phyloP scores from a whole-genome alignment of 1,139 yeast genomes.

The Pichia sp. region DNA sequence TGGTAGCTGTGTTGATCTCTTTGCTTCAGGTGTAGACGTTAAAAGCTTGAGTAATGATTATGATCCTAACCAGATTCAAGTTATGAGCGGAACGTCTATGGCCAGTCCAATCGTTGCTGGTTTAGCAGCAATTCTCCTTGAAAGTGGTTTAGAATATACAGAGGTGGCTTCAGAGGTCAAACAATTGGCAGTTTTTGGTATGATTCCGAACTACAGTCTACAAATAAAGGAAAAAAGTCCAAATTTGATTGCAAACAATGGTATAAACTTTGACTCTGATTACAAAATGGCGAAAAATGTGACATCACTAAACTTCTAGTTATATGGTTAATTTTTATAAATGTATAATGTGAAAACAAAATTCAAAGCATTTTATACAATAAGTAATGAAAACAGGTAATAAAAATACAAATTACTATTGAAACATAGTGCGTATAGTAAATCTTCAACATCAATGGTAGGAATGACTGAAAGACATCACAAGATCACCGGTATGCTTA shows the following conservation, averaged over 20 bases:
- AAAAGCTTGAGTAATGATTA: constrained; percentile 36
- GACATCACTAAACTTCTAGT: too few relatives aligned
- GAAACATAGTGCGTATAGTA: too few relatives aligned
- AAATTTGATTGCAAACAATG: constrained; percentile 25
- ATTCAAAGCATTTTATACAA: neutral
- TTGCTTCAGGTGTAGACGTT: constrained; percentile 73
- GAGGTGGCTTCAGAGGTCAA: constrained; percentile 37
- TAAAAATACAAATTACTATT: neutral
- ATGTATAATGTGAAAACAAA: too few relatives aligned
- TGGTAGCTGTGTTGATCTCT: constrained; percentile 81
- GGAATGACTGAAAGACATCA: constrained; percentile 26
- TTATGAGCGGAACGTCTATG: constrained; percentile 81
- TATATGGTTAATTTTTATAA: too few relatives aligned
- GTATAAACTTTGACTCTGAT: constrained; percentile 10
- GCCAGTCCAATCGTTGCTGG: constrained; percentile 81
- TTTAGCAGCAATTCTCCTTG: constrained; percentile 54
- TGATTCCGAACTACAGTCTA: constrained; percentile 31
- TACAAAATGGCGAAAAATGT: too few relatives aligned
- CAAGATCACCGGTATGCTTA: constrained; percentile 22
- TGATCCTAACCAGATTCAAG: constrained; percentile 29
- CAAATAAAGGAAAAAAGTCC: constrained; percentile 25
- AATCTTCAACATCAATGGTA: too few relatives aligned
- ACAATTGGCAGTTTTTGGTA: constrained; percentile 31
- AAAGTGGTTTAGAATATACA: constrained; percentile 45
- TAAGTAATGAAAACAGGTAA: neutral